phyloP scores from a whole-genome alignment of 2,329 filamentous ascomycete species.

The Sarocladium oryzae region DNA sequence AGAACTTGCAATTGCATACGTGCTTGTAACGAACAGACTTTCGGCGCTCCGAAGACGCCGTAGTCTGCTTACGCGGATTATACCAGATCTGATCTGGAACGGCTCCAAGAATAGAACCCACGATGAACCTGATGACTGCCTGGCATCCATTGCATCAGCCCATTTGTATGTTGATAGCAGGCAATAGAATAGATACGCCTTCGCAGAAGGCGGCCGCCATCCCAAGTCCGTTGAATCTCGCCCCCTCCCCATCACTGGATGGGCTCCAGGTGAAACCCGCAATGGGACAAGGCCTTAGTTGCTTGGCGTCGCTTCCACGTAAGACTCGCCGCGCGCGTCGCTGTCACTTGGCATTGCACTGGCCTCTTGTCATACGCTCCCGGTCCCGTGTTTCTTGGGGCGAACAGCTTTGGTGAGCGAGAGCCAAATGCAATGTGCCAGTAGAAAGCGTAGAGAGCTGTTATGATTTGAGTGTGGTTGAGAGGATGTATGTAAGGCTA shows the following conservation, averaged over 20 bases:
- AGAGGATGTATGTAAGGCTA: too few relatives aligned
- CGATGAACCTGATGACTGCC: not conserved
- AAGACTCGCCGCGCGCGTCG: not conserved
- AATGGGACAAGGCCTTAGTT: conserved; percentile 1
- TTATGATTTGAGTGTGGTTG: not conserved
- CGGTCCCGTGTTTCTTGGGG: too few relatives aligned
- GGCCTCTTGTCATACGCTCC: too few relatives aligned
- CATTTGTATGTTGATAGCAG: not conserved
- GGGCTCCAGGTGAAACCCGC: conserved; percentile 1
- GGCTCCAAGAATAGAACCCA: not conserved
- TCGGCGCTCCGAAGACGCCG: not conserved
- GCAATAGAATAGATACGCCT: not conserved
- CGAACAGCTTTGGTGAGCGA: not conserved
- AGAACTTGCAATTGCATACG: too few relatives aligned
- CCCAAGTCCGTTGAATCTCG: not conserved
- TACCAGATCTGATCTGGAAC: conserved; percentile 1
- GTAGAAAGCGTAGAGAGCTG: not conserved
- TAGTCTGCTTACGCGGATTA: not conserved
- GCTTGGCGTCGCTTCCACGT: conserved; percentile 3
- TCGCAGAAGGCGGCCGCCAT: not conserved
- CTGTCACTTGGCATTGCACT: not conserved
- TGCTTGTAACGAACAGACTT: not conserved
- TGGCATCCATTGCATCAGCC: too few relatives aligned
- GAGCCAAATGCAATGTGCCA: not conserved
- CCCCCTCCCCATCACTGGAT: not conserved